Base-by-base conservation (phyloP, 805 yeast species). In the Sugiyamaella marilandica region DNA sequence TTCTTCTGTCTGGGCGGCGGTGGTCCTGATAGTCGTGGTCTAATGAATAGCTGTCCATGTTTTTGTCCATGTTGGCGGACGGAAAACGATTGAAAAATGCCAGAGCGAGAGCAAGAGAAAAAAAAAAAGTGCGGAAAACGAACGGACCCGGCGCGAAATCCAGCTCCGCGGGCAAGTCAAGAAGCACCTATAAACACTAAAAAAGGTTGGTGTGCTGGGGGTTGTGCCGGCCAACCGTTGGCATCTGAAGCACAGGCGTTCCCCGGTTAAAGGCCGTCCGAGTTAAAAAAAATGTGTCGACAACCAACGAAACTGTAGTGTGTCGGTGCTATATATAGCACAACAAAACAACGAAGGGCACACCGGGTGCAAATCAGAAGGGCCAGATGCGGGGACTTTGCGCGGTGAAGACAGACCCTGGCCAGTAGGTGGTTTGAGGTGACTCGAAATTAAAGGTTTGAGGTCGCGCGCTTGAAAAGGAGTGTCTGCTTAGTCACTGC, bases 401-500 rank as follows among this genome's bases (percentile, higher is more conserved):
- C 29, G 29, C 29, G 29, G 29, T 24, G 29, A 24, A 24, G 7
- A 5, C 29, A 24, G 29, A 24, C 29, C 29, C 29, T 24, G 29
- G 29, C 29, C 29, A 24, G 29, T 5, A 5, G 29, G 7, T 24
- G 29, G 7, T 24, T 24, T 24, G 29, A 24, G 29, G 29, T 24
- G 29, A 24, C 29, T 24, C 29, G 29, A 7, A 24, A 24, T 24
- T 34, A n/a, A 16, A 39, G 24, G 21, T 8, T 39, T 13, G 43
- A 39, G 43, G 43, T 39, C 43, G 43, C 43, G 43, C 43, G 43
- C 5, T 19, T 16, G 14, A 16, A 39, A 39, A 39, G 43, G 43
- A 39, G 43, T 7, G 19, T 13, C 13, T 13, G 43, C 43, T 39
- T 39, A 39, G 43, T 39, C 43, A 39, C 8, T 3, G n/a, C 16